phyloP scores from a whole-genome alignment of 495 filamentous ascomycete species.

The Bathelium albidoporum region DNA sequence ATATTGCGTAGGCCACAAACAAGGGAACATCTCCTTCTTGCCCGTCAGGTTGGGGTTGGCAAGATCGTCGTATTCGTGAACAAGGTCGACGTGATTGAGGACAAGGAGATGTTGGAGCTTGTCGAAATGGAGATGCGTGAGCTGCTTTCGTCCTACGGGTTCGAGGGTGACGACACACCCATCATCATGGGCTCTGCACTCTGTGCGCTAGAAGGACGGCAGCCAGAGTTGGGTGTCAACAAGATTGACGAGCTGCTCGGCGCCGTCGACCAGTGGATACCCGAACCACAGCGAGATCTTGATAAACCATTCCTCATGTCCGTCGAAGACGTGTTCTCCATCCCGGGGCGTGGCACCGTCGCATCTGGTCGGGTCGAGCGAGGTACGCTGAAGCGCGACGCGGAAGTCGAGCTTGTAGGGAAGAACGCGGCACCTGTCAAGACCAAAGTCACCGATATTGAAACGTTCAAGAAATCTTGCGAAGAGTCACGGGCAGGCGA shows the following conservation, averaged over 20 bases:
- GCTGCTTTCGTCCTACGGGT: constrained; percentile 80
- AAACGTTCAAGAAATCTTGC: constrained; percentile 98
- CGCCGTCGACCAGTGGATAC: constrained; percentile 94
- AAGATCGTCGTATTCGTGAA: constrained; percentile 98
- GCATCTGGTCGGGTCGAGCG: constrained; percentile 96
- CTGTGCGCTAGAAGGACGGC: constrained; percentile 80
- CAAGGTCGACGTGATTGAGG: constrained; percentile 94
- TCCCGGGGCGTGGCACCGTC: constrained; percentile 93
- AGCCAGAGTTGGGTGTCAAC: constrained; percentile 72
- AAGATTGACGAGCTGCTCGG: constrained; percentile 81
- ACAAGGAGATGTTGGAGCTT: constrained; percentile 98
- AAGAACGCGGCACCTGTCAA: constrained; percentile 68
- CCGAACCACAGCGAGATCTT: constrained; percentile 75
- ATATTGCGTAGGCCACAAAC: constrained; percentile 70
- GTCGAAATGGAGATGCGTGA: constrained; percentile 99
- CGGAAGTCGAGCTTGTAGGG: constrained; percentile 87
- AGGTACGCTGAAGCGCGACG: constrained; percentile 80
- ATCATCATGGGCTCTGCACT: constrained; percentile 94
- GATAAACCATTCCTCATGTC: constrained; percentile 99
- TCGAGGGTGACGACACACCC: constrained; percentile 95
- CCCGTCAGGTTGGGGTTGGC: constrained; percentile 95
- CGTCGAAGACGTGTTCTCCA: constrained; percentile 97
- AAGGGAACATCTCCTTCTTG: constrained; percentile 92
- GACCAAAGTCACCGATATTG: constrained; percentile 98
- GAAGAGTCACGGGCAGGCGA: constrained; percentile 89